phyloP scores from a whole-genome alignment of 2,329 filamentous ascomycete species.

The Xylariales sp. region DNA sequence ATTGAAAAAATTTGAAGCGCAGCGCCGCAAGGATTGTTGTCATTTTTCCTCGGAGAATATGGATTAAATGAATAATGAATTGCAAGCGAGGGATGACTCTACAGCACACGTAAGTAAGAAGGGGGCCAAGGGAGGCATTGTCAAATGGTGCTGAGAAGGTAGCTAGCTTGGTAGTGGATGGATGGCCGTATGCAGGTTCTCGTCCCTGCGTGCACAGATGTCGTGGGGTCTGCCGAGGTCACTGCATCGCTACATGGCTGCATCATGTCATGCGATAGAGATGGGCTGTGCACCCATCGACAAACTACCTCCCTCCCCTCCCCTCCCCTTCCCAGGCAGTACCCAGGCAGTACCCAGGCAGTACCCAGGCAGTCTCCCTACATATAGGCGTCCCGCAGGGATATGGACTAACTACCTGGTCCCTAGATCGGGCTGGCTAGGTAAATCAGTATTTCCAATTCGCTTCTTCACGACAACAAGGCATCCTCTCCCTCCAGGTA shows the following conservation, averaged over 20 bases:
- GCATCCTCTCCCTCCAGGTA: background rate
- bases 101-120: background rate
- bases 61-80: background rate
- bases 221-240: slow-evolving; percentile 32
- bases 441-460: slow-evolving; percentile 15
- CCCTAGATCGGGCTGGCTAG: background rate
- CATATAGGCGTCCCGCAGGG: slow-evolving; percentile 4
- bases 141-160: slow-evolving; percentile 13
- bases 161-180: slow-evolving; percentile 18
- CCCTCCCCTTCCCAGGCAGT: no score
- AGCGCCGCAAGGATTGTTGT: slow-evolving; percentile 7
- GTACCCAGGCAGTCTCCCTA: no score
- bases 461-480: slow-evolving; percentile 3
- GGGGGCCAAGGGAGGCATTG: slow-evolving; percentile 34
- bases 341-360: no score
- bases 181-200: slow-evolving; percentile 12
- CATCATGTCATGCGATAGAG: slow-evolving; percentile 26
- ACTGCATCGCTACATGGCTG: slow-evolving; percentile 19
- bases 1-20: background rate
- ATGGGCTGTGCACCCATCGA: slow-evolving; percentile 27
- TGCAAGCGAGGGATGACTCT: slow-evolving; percentile 16
- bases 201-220: slow-evolving; percentile 17
- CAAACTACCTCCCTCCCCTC: background rate
- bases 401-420: background rate
- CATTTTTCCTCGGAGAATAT: background rate